Conservation (phyloP, 192 early-diverging fungal species). For the Coemansia erecta region DNA sequence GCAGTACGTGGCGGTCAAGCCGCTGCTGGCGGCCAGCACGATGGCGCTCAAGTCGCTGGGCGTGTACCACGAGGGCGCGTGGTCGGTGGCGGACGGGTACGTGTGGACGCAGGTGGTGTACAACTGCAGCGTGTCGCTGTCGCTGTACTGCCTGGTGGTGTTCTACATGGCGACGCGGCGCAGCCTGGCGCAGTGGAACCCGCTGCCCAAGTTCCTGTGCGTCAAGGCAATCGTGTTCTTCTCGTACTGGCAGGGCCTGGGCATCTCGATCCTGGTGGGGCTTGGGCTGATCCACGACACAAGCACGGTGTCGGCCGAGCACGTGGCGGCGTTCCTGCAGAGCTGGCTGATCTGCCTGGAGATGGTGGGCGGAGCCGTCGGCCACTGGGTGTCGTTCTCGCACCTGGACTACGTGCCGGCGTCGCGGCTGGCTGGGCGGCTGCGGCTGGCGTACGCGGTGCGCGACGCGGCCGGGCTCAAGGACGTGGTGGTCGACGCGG, state of each 20-base stretch:
- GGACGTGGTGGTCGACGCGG: slow-evolving; percentile 79
- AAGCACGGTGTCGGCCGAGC: slow-evolving; percentile 56
- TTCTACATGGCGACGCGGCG: slow-evolving; percentile 82
- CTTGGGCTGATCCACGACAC: slow-evolving; percentile 72
- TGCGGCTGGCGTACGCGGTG: slow-evolving; percentile 75
- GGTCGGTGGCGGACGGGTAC: slow-evolving; percentile 67
- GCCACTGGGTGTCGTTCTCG: slow-evolving; percentile 82
- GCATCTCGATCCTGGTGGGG: slow-evolving; percentile 77
- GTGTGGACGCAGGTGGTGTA: slow-evolving; percentile 81
- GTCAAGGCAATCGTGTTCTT: slow-evolving; percentile 94
- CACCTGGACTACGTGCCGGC: slow-evolving; percentile 75
- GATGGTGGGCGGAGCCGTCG: slow-evolving; percentile 77
- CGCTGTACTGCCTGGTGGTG: slow-evolving; percentile 83
- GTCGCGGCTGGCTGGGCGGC: slow-evolving; percentile 66
- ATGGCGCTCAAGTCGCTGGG: slow-evolving; percentile 75
- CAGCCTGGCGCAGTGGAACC: slow-evolving; percentile 72
- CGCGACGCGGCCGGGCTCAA: slow-evolving; percentile 78
- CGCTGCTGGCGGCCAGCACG: slow-evolving; percentile 70
- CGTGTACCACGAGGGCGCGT: slow-evolving; percentile 79
- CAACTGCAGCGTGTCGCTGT: slow-evolving; percentile 83
- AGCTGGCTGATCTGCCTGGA: slow-evolving; percentile 92
- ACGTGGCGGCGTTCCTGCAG: slow-evolving; percentile 79
- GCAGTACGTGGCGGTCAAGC: slow-evolving; percentile 93
- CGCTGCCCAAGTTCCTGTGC: slow-evolving; percentile 91
- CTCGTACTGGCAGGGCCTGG: slow-evolving; percentile 90